Evolutionary conservation across 352 stramenopile genomes (phyloP), one percentile per base, ranked within the genome.

Genomic region (Phytophthora pluvialis): DNA sequence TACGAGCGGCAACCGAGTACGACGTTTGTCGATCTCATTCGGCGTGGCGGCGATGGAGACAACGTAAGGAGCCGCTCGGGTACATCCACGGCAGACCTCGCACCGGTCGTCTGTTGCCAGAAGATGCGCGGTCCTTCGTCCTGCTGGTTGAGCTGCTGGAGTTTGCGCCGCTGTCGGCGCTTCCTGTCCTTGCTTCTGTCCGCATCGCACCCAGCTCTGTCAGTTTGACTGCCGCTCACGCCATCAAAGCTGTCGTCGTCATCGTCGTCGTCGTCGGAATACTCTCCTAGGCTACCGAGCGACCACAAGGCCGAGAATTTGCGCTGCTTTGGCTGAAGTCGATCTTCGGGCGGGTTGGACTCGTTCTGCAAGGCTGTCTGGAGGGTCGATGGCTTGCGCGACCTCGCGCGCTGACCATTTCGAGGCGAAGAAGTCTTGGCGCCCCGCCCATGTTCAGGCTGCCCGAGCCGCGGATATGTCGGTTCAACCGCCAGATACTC

Each of bases 91-190:
- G 81, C 81, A 11, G 83, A 52, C 8, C 52, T 67, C 1, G 79
- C 75, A 10, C 73, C 73, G 0, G 67, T 54, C 0, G 75, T 70
- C 57, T 84, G 74, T 40, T 90, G 77, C 75, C 79, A 88, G 10
- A 78, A 74, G 38, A 90, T 84, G 5, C 67, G 67, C 2, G 60
- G 44, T 3, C 47, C 53, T 0, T 36, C 21, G 8, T 52, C 32
- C 10, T 54, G 53, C 1, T 53, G 11, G 15, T 55, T 54, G 18
- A 56, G 16, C 18, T 72, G 48, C n/a, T 64, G 62, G 15, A 61
- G 44, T 60, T 78, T 75, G 26, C 43, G 67, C 16, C 50, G 67
- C 8, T 70, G 70, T 10, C 78, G 66, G 6, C 62, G 61, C 25
- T 73, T 75, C 10, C 31, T 51, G 38, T 56, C 49, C 4, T 47